Evolutionary conservation across 2,329 filamentous ascomycete species (phyloP).

Genomic region (Teratosphaeria gauchensis): DNA sequence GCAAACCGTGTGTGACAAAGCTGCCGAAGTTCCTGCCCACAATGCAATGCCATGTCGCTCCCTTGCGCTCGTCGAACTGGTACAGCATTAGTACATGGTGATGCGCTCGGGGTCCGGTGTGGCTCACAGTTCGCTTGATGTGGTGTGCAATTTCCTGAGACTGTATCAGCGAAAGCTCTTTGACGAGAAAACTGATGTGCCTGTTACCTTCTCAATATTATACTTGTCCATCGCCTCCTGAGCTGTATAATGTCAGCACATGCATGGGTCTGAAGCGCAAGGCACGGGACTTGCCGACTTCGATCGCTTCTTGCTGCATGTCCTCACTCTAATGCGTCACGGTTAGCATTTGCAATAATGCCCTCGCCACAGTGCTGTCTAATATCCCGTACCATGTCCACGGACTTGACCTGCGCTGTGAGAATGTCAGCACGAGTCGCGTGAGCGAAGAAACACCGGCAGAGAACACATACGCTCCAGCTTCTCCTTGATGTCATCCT

Average conservation of each 20-base stretch:
- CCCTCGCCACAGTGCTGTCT: neutral
- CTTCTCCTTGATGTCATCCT: conserved; percentile 46
- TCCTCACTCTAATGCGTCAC: conserved; percentile 64
- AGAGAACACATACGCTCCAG: conserved; percentile 55
- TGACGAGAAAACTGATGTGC: neutral
- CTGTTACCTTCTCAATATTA: conserved; percentile 58
- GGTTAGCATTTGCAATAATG: neutral
- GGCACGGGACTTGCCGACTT: conserved; percentile 65
- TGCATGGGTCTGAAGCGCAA: neutral
- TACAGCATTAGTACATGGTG: neutral
- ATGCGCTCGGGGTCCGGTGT: neutral
- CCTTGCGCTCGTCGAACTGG: conserved; percentile 93
- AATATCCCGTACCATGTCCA: conserved; percentile 71
- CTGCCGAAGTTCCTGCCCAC: conserved; percentile 98
- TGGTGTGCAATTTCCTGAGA: conserved; percentile 82
- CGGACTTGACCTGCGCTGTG: conserved; percentile 91
- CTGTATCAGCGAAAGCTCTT: conserved; percentile 2
- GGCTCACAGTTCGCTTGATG: conserved; percentile 77
- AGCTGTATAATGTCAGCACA: conserved; percentile 36
- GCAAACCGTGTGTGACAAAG: conserved; percentile 90
- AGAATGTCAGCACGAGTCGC: conserved; percentile 6
- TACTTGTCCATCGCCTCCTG: conserved; percentile 63
- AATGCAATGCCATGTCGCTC: conserved; percentile 98
- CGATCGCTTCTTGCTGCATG: conserved; percentile 91
- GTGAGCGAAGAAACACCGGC: neutral